A percentile compares a stretch with the other conserved stretches of the same genome.
These are phyloP conservation scores for Aspergillus piperis DNA, from an alignment of 2,329 filamentous ascomycete genomes.

Conservation along the genomic window DNA sequence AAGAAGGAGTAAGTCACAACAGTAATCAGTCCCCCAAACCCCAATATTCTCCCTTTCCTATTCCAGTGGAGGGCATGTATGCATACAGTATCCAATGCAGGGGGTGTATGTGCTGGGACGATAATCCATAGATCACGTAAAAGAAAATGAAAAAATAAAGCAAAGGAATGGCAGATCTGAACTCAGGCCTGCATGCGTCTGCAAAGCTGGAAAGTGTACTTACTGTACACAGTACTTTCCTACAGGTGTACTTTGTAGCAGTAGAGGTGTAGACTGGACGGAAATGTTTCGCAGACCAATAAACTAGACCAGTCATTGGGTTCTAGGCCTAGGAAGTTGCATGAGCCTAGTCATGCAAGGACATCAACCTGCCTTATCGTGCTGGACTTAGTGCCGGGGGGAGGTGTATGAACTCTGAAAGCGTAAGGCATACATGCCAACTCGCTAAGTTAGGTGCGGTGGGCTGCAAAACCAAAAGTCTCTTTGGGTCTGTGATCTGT, in stretches of 20 bases:
- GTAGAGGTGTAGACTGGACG: background rate
- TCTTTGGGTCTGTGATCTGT: too few species aligned
- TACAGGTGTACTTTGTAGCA: too few species aligned
- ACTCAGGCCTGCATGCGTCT: background rate
- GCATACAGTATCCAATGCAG: background rate
- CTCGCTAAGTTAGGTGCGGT: background rate
- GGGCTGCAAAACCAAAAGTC: background rate
- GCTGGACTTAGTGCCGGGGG: background rate
- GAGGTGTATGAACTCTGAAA: background rate
- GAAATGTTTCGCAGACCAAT: constrained; percentile 1
- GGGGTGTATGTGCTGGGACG: background rate
- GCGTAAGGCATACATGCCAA: constrained; percentile 1
- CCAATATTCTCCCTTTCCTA: background rate
- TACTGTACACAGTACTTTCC: background rate
- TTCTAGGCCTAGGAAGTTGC: background rate
- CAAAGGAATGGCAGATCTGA: background rate
- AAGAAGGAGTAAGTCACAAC: constrained; percentile 30
- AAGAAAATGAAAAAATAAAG: background rate
- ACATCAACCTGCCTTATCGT: constrained; percentile 2
- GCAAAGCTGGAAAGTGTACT: background rate
- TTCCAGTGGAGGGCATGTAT: background rate
- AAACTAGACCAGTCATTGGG: background rate
- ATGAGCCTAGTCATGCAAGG: background rate
- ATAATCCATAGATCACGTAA: background rate
- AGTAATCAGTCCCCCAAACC: background rate